Evolutionary conservation across 306 rosid species (phyloP), one percentile per base, ranked within the genome.

Genomic region (Castanea crenata): DNA sequence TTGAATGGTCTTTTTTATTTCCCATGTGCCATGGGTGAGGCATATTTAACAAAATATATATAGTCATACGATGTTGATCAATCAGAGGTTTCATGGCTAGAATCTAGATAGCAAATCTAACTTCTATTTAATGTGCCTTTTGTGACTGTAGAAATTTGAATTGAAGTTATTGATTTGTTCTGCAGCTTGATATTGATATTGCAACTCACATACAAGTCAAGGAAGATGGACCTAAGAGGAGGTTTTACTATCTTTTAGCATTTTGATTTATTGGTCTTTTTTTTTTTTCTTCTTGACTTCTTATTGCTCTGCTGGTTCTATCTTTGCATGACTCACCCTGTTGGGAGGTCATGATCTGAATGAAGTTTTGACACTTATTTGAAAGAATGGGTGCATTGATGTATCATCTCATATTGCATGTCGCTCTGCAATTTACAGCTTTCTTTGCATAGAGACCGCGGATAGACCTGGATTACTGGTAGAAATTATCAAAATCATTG

Each of bases 171-270:
- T 72, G 77, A 73, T 80, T 82, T 77, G 69, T 49, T 81, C 51
- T 86, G 86, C 86, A 95, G 99, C 88, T 82, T 77, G 93, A 86
- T 78, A 82, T 85, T 75, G 98, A 89, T 83, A 83, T 95, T 61
- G 83, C 94, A 85, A 95, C 99, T 67, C 98, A 62, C 79, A 80
- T 95, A 80, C 93, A 83, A 67, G 94, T 95, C 74, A 89, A 86
- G 90, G 88, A 82, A 75, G 99, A 95, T 83, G 99, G 99, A 55
- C 94, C 98, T 41, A 89, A 88, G 90, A 86, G 93, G 88, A 95
- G 99, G 99, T 95, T 82, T 84, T 85, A 8, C 78, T 57, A 55
- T n/a, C 65, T 9, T 69, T 23, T 57, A 55, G 67, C 65, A 21
- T 75, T 63, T 3, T 38, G 38, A 21, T 63, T 20, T 34, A 20